Conservation (phyloP, 2,329 filamentous ascomycete genomes). For the Chalaropsis thielavioides region DNA sequence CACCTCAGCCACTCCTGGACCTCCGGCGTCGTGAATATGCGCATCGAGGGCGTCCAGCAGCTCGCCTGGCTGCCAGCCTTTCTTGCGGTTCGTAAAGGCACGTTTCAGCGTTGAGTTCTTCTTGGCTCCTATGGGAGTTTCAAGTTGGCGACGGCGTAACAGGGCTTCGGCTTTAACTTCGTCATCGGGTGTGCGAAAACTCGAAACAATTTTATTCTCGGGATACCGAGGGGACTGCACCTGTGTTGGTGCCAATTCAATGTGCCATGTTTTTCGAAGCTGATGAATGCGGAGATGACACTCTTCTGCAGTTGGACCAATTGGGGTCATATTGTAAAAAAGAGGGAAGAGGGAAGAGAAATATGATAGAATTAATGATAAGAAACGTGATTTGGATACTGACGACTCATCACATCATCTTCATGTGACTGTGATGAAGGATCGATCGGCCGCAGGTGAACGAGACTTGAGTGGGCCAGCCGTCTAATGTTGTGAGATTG, state of each 20-base stretch:
- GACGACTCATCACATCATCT: background rate
- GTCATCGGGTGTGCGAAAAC: constrained; percentile 34
- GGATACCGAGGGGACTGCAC: constrained; percentile 19
- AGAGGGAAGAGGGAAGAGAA: background rate
- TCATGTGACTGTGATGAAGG: background rate
- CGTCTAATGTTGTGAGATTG: background rate
- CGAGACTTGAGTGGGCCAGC: background rate
- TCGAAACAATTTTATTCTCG: constrained; percentile 26
- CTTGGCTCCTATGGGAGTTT: background rate
- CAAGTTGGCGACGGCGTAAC: constrained; percentile 32
- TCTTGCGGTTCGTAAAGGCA: constrained; percentile 35
- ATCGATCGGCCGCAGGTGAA: background rate
- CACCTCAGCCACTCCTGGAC: constrained; percentile 41
- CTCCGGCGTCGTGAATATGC: constrained; percentile 35
- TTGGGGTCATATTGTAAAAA: background rate
- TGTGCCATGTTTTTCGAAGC: constrained; percentile 37
- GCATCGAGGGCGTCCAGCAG: constrained; percentile 37
- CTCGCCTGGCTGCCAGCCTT: constrained; percentile 38
- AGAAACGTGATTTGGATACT: background rate
- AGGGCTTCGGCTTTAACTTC: constrained; percentile 40
- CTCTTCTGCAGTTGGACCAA: constrained; percentile 18
- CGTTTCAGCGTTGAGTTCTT: constrained; percentile 23
- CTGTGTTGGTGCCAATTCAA: constrained; percentile 22
- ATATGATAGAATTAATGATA: background rate
- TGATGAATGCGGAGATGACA: constrained; percentile 35